Evolutionary conservation across 164 flowering plant species (phyloP), one percentile per base, ranked within the genome.

Genomic region (Dillenia turbinata): DNA sequence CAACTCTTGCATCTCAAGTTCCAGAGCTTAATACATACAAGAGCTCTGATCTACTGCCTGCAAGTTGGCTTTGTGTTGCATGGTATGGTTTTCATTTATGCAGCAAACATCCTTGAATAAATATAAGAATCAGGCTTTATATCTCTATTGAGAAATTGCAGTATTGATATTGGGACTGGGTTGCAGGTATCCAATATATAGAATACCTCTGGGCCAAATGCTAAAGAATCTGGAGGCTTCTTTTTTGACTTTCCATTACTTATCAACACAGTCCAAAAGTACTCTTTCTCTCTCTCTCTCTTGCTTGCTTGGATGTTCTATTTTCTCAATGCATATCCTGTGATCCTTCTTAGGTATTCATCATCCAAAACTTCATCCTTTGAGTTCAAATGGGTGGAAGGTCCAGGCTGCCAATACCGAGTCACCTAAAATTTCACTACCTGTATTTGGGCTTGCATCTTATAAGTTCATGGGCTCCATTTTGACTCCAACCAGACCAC

Each of bases 181-280:
- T 12, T 78, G 56, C 69, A 89, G 96, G 96, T 89, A 89, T 64
- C 96, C 96, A n/a, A 89, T 89, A 69, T 89, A 89, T 64, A 78
- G 96, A 74, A 86, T 89, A 77, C 96, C 96, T 40, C 66, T 71
- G 10, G 96, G 96, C 33, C 85, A 81, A 58, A 85, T 85, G 10
- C 70, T 86, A n/a, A 72, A 71, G 62, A 83, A 79, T 67, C 62
- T 86, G 72, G 92, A 89, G 55, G 87, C 90, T 5, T 85, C 82
- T 51, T 89, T 86, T 69, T 69, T 89, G 47, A 82, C 96, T 11
- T 86, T 79, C 66, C 96, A 86, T 66, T 70, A 68, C 52, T 75
- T 89, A 43, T 86, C 96, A 52, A 80, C 90, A 33, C 77, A 67
- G 16, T 56, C 70, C 46, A 73, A 50, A 72, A 57, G 96, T 86